These are phyloP conservation scores for Immersiella caudata DNA, from an alignment of 495 filamentous ascomycete species.

Conservation along the genomic window DNA sequence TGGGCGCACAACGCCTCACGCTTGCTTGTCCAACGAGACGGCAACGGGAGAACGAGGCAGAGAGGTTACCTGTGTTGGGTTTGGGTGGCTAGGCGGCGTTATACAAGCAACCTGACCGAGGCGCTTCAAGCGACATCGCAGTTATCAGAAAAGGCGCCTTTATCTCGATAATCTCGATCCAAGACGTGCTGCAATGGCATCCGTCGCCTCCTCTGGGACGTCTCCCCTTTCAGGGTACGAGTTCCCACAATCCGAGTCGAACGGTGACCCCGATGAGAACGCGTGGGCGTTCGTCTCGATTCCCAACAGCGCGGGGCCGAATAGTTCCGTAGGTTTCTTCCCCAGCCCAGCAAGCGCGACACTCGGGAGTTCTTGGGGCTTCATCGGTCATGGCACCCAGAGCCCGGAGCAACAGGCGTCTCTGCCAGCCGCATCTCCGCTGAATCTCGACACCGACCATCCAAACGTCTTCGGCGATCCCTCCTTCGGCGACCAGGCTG, in stretches of 20 bases:
- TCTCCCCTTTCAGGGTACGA: constrained; percentile 38
- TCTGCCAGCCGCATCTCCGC: constrained; percentile 33
- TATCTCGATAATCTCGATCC: background rate
- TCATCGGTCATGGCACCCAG: constrained; percentile 33
- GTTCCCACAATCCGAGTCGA: constrained; percentile 24
- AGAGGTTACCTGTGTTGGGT: background rate
- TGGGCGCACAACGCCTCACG: background rate
- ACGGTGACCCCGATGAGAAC: constrained; percentile 26
- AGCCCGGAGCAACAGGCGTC: constrained; percentile 25
- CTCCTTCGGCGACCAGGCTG: constrained; percentile 33
- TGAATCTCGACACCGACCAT: constrained; percentile 27
- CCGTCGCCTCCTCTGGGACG: constrained; percentile 33
- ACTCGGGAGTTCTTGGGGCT: constrained; percentile 45
- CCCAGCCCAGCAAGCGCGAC: constrained; percentile 48
- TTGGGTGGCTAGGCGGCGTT: background rate
- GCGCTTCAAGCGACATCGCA: background rate
- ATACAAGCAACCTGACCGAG: background rate
- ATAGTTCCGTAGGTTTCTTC: constrained; percentile 39
- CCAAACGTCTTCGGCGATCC: constrained; percentile 19
- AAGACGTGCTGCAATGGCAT: constrained; percentile 30
- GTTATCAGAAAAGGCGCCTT: background rate
- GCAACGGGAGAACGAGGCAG: background rate
- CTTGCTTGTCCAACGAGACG: background rate
- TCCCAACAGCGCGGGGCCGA: constrained; percentile 25
- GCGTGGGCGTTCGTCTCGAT: constrained; percentile 33